phyloP scores from a whole-genome alignment of 2,329 filamentous ascomycete genomes.

The Knoxdaviesia proteae region DNA sequence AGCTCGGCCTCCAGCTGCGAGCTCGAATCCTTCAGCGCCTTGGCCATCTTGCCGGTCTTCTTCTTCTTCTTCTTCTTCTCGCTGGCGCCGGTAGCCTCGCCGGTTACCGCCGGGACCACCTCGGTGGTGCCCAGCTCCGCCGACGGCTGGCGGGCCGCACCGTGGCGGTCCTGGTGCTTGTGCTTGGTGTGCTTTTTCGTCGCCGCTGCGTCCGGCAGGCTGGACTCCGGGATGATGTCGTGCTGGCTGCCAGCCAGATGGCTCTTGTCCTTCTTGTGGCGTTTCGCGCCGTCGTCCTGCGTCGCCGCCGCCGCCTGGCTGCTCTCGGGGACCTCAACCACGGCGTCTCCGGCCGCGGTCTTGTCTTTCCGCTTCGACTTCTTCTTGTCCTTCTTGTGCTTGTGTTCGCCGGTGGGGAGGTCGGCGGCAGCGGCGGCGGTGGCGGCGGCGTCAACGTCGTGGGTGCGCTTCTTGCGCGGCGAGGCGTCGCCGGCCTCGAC shows the following conservation, averaged over 20 bases:
- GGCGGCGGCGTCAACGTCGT: slow-evolving; percentile 11
- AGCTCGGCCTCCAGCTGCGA: neutral
- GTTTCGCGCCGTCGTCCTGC: too few species aligned
- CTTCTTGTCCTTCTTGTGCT: slow-evolving; percentile 14
- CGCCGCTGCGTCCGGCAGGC: neutral
- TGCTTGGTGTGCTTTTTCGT: slow-evolving; percentile 1
- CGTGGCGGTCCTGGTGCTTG: slow-evolving; percentile 2
- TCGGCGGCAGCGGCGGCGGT: slow-evolving; percentile 8
- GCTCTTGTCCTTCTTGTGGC: slow-evolving; percentile 1
- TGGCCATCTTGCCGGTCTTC: slow-evolving; percentile 6
- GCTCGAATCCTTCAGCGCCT: slow-evolving; percentile 2
- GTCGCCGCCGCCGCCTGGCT: neutral
- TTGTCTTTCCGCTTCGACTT: slow-evolving; percentile 14
- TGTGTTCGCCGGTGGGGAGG: slow-evolving; percentile 11
- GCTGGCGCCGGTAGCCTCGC: too few species aligned
- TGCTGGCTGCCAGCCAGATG: neutral
- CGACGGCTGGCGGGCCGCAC: neutral
- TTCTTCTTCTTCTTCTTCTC: slow-evolving; percentile 10
- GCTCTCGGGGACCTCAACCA: slow-evolving; percentile 1
- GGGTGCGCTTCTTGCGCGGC: slow-evolving; percentile 28
- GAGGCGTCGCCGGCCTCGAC: slow-evolving; percentile 12
- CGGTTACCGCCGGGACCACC: too few species aligned
- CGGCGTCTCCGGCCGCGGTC: neutral
- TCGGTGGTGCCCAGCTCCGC: neutral
- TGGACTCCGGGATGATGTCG: neutral